Conservation (phyloP, 306 rosid species). For the Betula pendula region DNA sequence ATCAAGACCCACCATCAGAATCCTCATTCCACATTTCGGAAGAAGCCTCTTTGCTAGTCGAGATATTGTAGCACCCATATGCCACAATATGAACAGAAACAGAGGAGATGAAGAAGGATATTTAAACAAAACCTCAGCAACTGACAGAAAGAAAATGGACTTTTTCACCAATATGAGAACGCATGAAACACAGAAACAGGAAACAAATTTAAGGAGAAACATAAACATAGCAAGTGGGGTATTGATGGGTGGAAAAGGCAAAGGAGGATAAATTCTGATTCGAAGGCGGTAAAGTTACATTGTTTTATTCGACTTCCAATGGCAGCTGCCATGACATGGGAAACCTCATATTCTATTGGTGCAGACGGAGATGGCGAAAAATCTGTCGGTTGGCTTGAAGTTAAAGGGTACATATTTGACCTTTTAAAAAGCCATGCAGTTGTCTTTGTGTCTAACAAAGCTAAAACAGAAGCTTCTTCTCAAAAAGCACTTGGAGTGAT, state of each 20-base stretch:
- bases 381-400: slow-evolving; percentile 9
- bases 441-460: neutral
- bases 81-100: slow-evolving; percentile 3
- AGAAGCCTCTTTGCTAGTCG: slow-evolving; percentile 39
- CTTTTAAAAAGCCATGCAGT: slow-evolving; percentile 21
- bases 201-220: neutral
- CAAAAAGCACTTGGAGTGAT: slow-evolving; percentile 5
- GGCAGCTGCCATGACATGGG: slow-evolving; percentile 10
- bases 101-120: neutral
- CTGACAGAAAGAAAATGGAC: neutral
- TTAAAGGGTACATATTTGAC: slow-evolving; percentile 4
- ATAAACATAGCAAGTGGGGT: slow-evolving; percentile 14
- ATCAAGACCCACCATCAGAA: slow-evolving; percentile 58
- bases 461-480: slow-evolving; percentile 11
- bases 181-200: neutral
- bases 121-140: too few species aligned
- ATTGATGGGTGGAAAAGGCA: slow-evolving; percentile 23
- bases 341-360: neutral
- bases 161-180: neutral
- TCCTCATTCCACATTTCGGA: slow-evolving; percentile 38
- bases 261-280: slow-evolving; percentile 35
- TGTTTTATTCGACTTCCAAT: slow-evolving; percentile 17
- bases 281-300: slow-evolving; percentile 3
- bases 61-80: slow-evolving; percentile 45
- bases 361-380: neutral